Base-by-base conservation (phyloP, 2,329 filamentous ascomycete genomes). In the Arachnomyces sp. region DNA sequence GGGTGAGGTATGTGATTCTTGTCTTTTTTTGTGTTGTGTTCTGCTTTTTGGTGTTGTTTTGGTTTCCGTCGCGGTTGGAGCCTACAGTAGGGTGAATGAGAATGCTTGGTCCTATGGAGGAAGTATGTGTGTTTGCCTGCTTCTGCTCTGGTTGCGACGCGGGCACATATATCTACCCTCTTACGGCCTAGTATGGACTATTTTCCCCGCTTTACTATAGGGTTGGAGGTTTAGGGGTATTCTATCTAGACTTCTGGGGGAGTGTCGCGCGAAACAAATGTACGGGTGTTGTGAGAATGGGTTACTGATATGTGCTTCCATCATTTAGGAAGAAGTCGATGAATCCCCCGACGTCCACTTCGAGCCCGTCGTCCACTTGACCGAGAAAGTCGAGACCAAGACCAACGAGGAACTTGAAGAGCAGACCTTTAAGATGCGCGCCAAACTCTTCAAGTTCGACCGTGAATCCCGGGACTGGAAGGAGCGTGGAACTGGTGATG, bases 401-500 rank as follows among this genome's bases (percentile, higher is more conserved):
- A 96, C 92, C 67, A 94, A 95, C 72, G 92, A 98, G 71, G 92
- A 98, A 75, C 79, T 83, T 34, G 92, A 98, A 75, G 89, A 96
- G 74, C 86, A 95, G 73, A 75, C 80, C 30, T 98, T 96, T 81
- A 96, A 96, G 82, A 95, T 96, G 90, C 86, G 92, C 58, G 92
- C 92, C 62, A 98, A 98, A 80, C 84, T 98, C 52, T 98, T 98
- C 82, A 90, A 89, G 73, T 98, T 96, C 66, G 83, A 95, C 69
- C 80, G 85, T 55, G 87, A 95, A 39, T 79, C 77, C 55, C 83
- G 83, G 66, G 92, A 96, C 74, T 98, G 92, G 92, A 98, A 96
- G 78, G 92, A 98, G 80, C 84, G 92, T 62, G 92, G 92, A 51
- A 96, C 92, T 51, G 92, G 92, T 57, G 90, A 96, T 59, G 89